Percentiles rank a stretch among this genome's conserved stretches.
These are phyloP conservation scores for Hemisphaericaspora subhashii DNA, from an alignment of 1,139 yeast species.

Conservation along the genomic window DNA sequence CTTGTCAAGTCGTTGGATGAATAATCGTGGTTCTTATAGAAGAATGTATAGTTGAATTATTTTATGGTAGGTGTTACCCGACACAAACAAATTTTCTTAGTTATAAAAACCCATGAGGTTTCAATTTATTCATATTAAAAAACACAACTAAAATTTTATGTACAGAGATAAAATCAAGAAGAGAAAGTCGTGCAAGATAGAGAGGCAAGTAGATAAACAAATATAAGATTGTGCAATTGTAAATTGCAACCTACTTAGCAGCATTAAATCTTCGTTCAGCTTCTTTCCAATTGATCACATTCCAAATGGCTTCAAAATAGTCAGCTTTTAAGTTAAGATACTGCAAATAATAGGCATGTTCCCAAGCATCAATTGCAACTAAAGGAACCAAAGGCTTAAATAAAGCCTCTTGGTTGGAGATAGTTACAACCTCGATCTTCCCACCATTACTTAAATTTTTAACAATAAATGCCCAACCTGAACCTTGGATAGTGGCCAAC, in stretches of 20 bases:
- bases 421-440: slow-evolving; percentile 79
- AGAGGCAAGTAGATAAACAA: no score
- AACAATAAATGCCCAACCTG: slow-evolving; percentile 97
- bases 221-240: no score
- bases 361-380: slow-evolving; percentile 98
- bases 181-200: no score
- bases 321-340: slow-evolving; percentile 93
- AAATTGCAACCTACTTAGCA: neutral
- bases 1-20: no score
- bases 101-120: no score
- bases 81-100: no score
- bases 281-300: slow-evolving; percentile 94
- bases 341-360: slow-evolving; percentile 95
- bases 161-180: no score
- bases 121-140: no score
- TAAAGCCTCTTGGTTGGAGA: slow-evolving; percentile 86
- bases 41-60: no score
- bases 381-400: slow-evolving; percentile 68
- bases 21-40: no score
- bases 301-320: slow-evolving; percentile 96
- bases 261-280: slow-evolving; percentile 64
- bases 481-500: slow-evolving; percentile 92
- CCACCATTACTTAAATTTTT: slow-evolving; percentile 80
- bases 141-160: no score
- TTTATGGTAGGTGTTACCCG: no score